Percentiles rank a stretch among this genome's conserved stretches.
These are phyloP conservation scores for Brassica incana DNA, from an alignment of 345 rosid species.

Conservation along the genomic window DNA sequence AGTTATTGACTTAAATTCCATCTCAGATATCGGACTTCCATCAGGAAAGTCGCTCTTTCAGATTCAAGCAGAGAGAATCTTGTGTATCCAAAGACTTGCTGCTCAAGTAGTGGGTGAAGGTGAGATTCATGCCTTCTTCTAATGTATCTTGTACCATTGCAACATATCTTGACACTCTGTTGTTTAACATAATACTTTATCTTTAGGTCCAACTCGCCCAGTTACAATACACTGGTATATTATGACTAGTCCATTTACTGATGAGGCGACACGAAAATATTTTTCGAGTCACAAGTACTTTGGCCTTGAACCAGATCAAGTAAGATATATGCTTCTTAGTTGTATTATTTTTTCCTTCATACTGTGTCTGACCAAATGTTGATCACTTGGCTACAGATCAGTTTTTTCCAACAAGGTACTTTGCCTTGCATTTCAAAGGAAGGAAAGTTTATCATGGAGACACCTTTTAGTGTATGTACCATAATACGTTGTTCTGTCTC, in stretches of 20 bases:
- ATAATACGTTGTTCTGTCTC: not conserved
- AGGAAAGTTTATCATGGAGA: conserved; percentile 91
- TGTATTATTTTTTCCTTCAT: conserved; percentile 4
- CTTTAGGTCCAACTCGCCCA: conserved; percentile 58
- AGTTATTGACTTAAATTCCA: conserved; percentile 16
- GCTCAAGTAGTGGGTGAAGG: conserved; percentile 80
- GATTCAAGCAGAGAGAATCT: conserved; percentile 93
- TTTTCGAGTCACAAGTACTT: conserved; percentile 85
- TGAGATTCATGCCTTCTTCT: conserved; percentile 38
- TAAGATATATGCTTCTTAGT: conserved; percentile 39
- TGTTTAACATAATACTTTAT: conserved; percentile 20
- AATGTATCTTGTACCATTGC: not conserved
- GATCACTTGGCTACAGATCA: conserved; percentile 54
- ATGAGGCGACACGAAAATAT: conserved; percentile 77
- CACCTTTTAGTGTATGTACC: conserved; percentile 78
- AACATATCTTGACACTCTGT: not conserved
- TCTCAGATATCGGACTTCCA: conserved; percentile 88
- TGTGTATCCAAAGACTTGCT: conserved; percentile 88
- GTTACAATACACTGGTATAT: conserved; percentile 88
- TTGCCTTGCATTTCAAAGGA: conserved; percentile 85
- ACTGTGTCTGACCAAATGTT: conserved; percentile 5
- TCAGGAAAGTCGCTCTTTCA: conserved; percentile 97
- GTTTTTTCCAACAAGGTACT: conserved; percentile 97
- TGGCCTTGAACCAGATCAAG: conserved; percentile 92
- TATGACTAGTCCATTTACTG: conserved; percentile 99